A percentile compares a stretch with the other conserved stretches of the same genome.
Evolutionary conservation across 2,329 filamentous ascomycete species (phyloP).

Genomic region (Ophiostoma sp.): DNA sequence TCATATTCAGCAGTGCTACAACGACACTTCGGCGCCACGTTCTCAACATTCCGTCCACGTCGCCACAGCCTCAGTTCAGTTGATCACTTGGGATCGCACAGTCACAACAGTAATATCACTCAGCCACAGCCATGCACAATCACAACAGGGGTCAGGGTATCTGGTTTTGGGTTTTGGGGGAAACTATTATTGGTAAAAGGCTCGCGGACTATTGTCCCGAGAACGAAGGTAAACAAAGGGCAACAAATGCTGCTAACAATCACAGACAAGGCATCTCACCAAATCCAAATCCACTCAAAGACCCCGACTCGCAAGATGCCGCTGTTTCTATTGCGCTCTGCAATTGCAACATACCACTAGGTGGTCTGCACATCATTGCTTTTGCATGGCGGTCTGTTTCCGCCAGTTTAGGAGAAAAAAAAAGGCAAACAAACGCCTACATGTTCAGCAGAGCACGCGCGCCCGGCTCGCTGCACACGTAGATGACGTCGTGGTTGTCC

Average conservation of each 20-base stretch:
- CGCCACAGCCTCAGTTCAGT: not conserved
- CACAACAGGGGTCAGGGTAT: not conserved
- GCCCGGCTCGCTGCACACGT: conserved; percentile 89
- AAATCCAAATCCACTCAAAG: too few relatives aligned
- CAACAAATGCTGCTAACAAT: too few relatives aligned
- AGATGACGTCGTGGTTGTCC: conserved; percentile 86
- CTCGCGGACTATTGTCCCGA: conserved; percentile 7
- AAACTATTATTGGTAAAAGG: not conserved
- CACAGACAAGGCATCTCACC: too few relatives aligned
- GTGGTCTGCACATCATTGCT: not conserved
- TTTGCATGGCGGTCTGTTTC: not conserved
- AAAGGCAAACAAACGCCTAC: not conserved
- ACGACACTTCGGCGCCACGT: conserved; percentile 4
- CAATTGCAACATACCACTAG: not conserved
- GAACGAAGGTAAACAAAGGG: not conserved
- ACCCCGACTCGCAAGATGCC: too few relatives aligned
- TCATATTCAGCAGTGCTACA: conserved; percentile 10
- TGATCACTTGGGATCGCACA: not conserved
- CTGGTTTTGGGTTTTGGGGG: not conserved
- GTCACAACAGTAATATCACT: not conserved
- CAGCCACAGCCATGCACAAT: not conserved
- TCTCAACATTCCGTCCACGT: not conserved
- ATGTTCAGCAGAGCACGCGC: conserved; percentile 65
- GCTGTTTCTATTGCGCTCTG: not conserved
- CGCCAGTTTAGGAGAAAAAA: not conserved